These are phyloP conservation scores for Sporisorium graminicola DNA, from an alignment of 1,284 basidiomycete species.

Conservation along the genomic window DNA sequence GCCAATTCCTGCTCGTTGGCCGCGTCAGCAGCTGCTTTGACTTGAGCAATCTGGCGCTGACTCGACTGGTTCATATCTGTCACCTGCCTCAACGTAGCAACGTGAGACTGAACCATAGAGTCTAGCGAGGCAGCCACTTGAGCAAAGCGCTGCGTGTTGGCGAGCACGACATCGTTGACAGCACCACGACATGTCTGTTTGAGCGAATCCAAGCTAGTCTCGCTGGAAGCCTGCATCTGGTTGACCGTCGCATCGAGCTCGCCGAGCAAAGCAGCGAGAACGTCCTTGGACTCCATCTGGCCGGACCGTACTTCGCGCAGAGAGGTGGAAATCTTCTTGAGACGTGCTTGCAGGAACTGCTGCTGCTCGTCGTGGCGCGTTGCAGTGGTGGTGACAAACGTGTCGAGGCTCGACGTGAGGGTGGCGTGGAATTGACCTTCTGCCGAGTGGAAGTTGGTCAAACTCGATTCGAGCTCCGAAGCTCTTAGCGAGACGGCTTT, in stretches of 20 bases:
- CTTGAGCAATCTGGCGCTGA: constrained; percentile 71
- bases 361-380: constrained; percentile 75
- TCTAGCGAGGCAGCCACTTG: constrained; percentile 69
- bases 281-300: constrained; percentile 71
- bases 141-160: constrained; percentile 27
- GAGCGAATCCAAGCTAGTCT: constrained; percentile 71
- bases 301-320: constrained; percentile 34
- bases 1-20: constrained; percentile 74
- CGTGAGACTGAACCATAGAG: constrained; percentile 73
- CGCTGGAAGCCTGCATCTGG: constrained; percentile 75
- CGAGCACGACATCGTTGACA: constrained; percentile 64
- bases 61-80: constrained; percentile 74
- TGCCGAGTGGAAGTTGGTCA: constrained; percentile 77
- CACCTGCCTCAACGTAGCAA: constrained; percentile 76
- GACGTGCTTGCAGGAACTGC: constrained; percentile 69
- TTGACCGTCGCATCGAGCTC: constrained; percentile 76
- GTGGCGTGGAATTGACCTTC: constrained; percentile 74
- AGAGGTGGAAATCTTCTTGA: constrained; percentile 26
- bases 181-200: constrained; percentile 69
- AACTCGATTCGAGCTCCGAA: constrained; percentile 74
- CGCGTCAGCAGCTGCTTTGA: constrained; percentile 73
- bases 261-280: constrained; percentile 75
- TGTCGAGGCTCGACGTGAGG: constrained; percentile 69
- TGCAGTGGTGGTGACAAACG: constrained; percentile 72
- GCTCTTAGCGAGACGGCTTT: constrained; percentile 75